Base-by-base conservation (phyloP, 306 rosid genomes). In the Prunus armeniaca region DNA sequence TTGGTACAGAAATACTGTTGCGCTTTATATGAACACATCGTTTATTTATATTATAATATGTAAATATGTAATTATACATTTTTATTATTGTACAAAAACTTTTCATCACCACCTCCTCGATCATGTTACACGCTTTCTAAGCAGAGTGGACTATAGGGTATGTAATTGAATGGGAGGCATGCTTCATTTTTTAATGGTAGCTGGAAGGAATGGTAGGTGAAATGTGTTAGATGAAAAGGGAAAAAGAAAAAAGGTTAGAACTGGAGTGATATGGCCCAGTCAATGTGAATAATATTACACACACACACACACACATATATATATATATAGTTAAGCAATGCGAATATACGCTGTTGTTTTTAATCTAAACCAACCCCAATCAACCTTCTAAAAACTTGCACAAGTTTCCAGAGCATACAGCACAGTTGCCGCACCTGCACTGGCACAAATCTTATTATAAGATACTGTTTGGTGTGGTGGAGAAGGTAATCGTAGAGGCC, bases 161-260 rank as follows among this genome's bases (percentile, higher is more conserved):
- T 14, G 54, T 49, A 13, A 49, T 49, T 49, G 24, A 68, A 19
- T 46, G 65, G 34, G 18, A 24, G 34, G 12, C 32, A 25, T 56
- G 65, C 24, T 15, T 38, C 12, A 43, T 43, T 41, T 79, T 84
- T 79, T 88, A 89, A 66, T 73, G 81, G 83, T 78, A 80, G 88
- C 45, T 85, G 77, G 77, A 65, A 82, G 82, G 65, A 57, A 69
- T 76, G 65, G 34, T 45, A 82, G 88, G 50, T 84, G 79, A n/a
- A 49, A 9, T 38, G 28, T 24, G 43, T 34, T 34, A 22, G 76
- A 25, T 17, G 13, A 12, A 49, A n/a, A 46, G 15, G 15, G 6
- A 12, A 19, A 11, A 12, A 38, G 25, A 12, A 2, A 25, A 38
- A 46, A 17, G 47, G 45, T 12, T 13, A 81, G 22, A 71, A 49